Conservation (phyloP, 345 rosid genomes). For the Firmiana major region DNA sequence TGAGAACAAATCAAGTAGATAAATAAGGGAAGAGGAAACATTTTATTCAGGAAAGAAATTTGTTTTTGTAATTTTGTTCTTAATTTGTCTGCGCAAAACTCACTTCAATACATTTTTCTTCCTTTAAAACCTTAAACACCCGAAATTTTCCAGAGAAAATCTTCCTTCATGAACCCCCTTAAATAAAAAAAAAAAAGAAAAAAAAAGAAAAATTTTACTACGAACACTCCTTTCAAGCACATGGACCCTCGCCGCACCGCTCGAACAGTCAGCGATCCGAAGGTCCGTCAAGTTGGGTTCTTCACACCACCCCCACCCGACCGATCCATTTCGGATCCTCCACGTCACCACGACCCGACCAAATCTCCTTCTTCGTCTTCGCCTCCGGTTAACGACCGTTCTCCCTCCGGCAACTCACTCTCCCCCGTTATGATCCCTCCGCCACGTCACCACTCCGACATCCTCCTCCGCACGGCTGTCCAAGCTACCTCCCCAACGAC, state of each 20-base stretch:
- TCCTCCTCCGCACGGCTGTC: constrained; percentile 28
- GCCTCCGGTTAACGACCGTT: constrained; percentile 33
- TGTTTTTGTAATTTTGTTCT: no score
- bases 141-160: constrained; percentile 1
- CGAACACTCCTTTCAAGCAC: not conserved
- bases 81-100: not conserved
- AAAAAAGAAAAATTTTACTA: not conserved
- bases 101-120: not conserved
- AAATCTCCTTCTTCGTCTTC: constrained; percentile 26
- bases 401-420: constrained; percentile 63
- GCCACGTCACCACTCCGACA: constrained; percentile 62
- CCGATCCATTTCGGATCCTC: constrained; percentile 34
- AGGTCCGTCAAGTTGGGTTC: constrained; percentile 87
- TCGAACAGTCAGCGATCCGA: constrained; percentile 75
- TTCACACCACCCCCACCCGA: constrained; percentile 50
- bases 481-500: constrained; percentile 31
- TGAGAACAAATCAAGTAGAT: not conserved
- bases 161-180: not conserved
- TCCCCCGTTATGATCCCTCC: constrained; percentile 93
- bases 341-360: constrained; percentile 38
- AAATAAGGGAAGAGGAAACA: not conserved
- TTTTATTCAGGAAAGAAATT: no score
- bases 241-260: constrained; percentile 83
- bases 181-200: not conserved
- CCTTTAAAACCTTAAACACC: constrained; percentile 4